Conservation (phyloP, 805 yeast species). For the Saccharomyces eubayanus region DNA sequence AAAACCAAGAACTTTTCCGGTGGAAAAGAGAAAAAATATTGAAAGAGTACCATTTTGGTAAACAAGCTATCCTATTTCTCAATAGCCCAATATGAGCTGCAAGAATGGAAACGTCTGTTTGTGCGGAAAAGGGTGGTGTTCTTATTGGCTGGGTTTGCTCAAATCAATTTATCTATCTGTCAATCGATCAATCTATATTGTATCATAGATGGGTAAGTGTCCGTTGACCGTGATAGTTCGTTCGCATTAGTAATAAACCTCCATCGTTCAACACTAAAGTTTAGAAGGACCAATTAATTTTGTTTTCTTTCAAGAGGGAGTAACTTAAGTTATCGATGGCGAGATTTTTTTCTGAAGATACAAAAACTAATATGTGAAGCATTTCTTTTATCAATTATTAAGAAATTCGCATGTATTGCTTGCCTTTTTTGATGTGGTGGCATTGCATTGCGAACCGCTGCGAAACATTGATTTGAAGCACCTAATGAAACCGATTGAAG, state of each 20-base stretch:
- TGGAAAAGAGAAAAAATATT: not conserved
- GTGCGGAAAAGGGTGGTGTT: not conserved
- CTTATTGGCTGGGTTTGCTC: not conserved
- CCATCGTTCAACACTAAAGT: not conserved
- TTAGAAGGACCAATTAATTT: conserved; percentile 27
- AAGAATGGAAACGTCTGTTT: not conserved
- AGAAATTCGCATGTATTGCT: not conserved
- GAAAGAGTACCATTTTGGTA: not conserved
- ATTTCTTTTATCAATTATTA: not conserved
- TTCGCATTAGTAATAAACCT: not conserved
- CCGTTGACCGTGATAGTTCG: not conserved
- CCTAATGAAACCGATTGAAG: not conserved
- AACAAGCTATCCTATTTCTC: not conserved
- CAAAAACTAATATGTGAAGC: not conserved
- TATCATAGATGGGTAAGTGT: not conserved
- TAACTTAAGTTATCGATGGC: not conserved
- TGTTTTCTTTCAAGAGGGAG: conserved; percentile 20
- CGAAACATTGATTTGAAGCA: not conserved
- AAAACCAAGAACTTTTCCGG: not conserved
- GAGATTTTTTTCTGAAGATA: not conserved
- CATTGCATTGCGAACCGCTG: not conserved
- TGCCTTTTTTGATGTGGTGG: not conserved
- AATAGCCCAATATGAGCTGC: not conserved
- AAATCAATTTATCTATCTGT: not conserved
- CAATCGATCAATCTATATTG: not conserved